Evolutionary conservation across 78 protist species (phyloP).

Genomic region (Trichosphaerium sp.): DNA sequence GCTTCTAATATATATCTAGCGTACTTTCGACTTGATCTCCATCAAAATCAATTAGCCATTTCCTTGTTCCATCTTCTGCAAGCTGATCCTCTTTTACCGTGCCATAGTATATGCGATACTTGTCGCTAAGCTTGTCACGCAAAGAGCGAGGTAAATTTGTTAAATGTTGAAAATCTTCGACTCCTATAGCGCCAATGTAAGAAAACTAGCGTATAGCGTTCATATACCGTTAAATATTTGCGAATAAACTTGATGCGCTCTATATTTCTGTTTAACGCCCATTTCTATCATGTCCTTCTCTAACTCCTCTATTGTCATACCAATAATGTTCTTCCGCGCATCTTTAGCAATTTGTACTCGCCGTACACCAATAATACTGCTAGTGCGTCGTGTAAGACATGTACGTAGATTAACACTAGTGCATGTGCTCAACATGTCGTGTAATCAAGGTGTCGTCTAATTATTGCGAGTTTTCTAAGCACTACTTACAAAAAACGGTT

Average conservation of each 20-base stretch:
- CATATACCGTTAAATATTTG: conserved; percentile 30
- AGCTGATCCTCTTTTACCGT: background rate
- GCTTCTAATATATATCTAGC: too few relatives aligned
- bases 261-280: background rate
- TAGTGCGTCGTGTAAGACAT: too few relatives aligned
- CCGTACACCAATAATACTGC: too few relatives aligned
- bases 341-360: too few relatives aligned
- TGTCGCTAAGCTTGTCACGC: background rate
- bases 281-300: background rate
- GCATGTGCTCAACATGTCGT: too few relatives aligned
- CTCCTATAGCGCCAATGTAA: too few relatives aligned
- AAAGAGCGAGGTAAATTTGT: conserved; percentile 2
- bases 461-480: too few relatives aligned
- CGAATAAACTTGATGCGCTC: conserved; percentile 11
- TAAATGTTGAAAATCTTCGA: background rate
- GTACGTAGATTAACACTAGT: too few relatives aligned
- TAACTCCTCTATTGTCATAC: conserved; percentile 15
- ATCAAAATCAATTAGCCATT: conserved; percentile 7
- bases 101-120: conserved; percentile 10
- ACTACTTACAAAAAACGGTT: too few relatives aligned
- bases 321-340: conserved; percentile 21
- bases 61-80: conserved; percentile 33
- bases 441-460: too few relatives aligned
- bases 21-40: conserved; percentile 15
- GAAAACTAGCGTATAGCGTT: too few relatives aligned